Base-by-base conservation (phyloP, 2,329 filamentous ascomycete genomes). In the Trichoderma gracile region DNA sequence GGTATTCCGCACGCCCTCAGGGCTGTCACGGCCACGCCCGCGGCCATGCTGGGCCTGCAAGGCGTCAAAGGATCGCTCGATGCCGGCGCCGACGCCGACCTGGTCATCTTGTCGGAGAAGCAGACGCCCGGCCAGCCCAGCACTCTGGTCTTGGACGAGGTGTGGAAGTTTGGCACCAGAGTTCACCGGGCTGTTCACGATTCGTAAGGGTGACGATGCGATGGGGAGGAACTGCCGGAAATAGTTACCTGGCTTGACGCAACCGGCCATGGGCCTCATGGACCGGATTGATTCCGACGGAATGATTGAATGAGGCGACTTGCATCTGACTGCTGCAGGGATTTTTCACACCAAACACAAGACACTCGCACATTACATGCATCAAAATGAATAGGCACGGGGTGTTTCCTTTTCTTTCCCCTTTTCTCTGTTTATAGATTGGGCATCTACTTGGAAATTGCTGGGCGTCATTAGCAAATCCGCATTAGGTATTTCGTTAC, bases 11-110 rank as follows among this genome's bases (percentile, higher is more conserved):
- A 88, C 71, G 90, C 89, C 1, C 77, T 95, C 52, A 85, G 84
- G 67, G 85, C 90, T 9, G 91, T 93, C 33, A 95, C 92, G 0
- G 80, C 84, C 40, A 93, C 91, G 0, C 92, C 92, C 0, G 91
- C 92, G 1, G 83, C 82, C 54, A 92, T 95, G 89, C 78, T 95
- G 19, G 89, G 89, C 0, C 72, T 93, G 47, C 77, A 86, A 57
- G 82, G 80, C 12, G 75, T 83, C 56, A 95, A 95, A 76, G 92
- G 92, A 0, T 81, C 79, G 15, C 76, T 90, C 60, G 80, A 83
- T 3, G 78, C 82, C n/a, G 86, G 84, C 5, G 86, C 86, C 19
- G 87, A 90, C 74, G 88, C 87, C 7, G 88, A 90, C 74, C 73
- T 94, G 55, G 84, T 92, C 42, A 83, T 94, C 19, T 76, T 94